These are phyloP conservation scores for Dictyostelium gargantuum DNA, from an alignment of 208 protist genomes.

Conservation along the genomic window DNA sequence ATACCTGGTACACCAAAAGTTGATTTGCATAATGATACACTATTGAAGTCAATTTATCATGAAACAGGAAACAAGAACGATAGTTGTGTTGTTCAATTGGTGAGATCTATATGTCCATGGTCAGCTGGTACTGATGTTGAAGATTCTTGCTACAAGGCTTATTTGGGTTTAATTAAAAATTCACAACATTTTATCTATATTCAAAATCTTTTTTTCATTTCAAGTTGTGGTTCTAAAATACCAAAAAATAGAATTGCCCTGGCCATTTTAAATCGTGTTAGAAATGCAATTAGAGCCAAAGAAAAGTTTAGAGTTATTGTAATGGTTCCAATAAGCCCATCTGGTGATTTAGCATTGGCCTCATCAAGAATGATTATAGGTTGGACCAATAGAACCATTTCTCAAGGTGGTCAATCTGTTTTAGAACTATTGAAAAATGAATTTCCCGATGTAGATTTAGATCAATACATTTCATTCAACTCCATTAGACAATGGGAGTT, in stretches of 20 bases:
- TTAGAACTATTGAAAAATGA: conserved; percentile 64
- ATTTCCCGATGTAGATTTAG: conserved; percentile 50
- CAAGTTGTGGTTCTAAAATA: conserved; percentile 9
- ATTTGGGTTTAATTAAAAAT: conserved; percentile 64
- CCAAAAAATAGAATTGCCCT: conserved; percentile 55
- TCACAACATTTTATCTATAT: conserved; percentile 82
- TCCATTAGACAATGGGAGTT: conserved; percentile 66
- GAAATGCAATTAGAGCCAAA: conserved; percentile 26
- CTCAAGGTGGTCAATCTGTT: conserved; percentile 66
- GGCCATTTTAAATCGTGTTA: conserved; percentile 20
- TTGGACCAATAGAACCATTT: conserved; percentile 76
- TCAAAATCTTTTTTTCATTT: conserved; percentile 77
- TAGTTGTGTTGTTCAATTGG: conserved; percentile 18
- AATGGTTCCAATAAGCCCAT: conserved; percentile 68
- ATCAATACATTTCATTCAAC: conserved; percentile 70
- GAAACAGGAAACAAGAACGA: not conserved
- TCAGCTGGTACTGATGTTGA: conserved; percentile 54
- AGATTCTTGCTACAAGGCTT: conserved; percentile 73
- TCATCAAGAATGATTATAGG: conserved; percentile 38
- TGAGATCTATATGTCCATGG: conserved; percentile 66
- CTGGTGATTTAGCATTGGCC: conserved; percentile 44
- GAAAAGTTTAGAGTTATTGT: conserved; percentile 68
- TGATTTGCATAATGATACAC: not conserved
- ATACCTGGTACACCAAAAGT: not conserved
- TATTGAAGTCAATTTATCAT: not conserved